Conservation (phyloP, 1,284 basidiomycete species). For the Irpex sp. region DNA sequence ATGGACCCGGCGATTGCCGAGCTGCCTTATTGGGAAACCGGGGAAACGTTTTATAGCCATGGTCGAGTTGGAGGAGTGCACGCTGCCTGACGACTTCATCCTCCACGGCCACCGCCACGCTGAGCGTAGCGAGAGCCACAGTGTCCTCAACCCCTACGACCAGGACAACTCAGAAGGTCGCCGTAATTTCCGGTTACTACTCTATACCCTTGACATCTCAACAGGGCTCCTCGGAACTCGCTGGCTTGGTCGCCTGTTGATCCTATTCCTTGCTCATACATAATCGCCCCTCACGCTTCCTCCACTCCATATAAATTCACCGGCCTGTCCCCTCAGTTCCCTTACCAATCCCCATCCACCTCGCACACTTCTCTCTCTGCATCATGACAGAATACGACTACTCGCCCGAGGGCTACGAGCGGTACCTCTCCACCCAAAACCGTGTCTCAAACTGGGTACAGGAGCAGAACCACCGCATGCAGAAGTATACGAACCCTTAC, state of each 20-base stretch:
- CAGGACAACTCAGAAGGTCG: neutral
- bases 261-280: neutral
- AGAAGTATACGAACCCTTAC: constrained; percentile 26
- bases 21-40: neutral
- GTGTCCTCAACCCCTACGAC: neutral
- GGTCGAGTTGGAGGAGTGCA: neutral
- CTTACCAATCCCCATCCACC: neutral
- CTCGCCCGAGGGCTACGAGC: constrained; percentile 47
- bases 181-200: neutral
- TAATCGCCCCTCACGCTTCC: neutral
- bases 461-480: constrained; percentile 17
- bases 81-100: neutral
- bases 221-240: neutral
- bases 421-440: constrained; percentile 36
- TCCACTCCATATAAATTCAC: neutral
- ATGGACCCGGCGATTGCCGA: neutral
- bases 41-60: neutral
- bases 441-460: constrained; percentile 42
- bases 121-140: neutral
- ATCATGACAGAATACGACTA: constrained; percentile 56
- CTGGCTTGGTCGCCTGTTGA: neutral
- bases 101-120: neutral
- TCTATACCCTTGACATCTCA: neutral
- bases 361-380: constrained; percentile 1
- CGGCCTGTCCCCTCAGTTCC: neutral